These are phyloP conservation scores for Clarireedia monteithiana DNA, from an alignment of 2,329 filamentous ascomycete species.

Conservation along the genomic window DNA sequence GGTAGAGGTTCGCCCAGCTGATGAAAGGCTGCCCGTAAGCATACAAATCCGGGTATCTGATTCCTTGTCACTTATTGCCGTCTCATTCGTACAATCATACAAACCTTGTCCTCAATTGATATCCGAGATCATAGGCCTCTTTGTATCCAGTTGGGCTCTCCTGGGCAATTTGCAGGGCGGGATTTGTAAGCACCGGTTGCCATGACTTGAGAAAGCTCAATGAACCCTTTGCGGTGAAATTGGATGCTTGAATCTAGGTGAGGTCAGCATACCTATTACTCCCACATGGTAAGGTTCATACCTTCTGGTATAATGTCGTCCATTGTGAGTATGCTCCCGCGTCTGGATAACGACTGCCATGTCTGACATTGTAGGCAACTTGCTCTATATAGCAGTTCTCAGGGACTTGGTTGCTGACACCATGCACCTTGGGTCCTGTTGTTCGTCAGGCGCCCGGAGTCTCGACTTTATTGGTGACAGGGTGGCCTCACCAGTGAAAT, in stretches of 20 bases:
- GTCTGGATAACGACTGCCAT: slow-evolving; percentile 58
- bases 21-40: slow-evolving; percentile 38
- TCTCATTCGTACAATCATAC: too few relatives aligned
- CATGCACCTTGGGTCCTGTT: slow-evolving; percentile 38
- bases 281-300: too few relatives aligned
- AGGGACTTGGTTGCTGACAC: slow-evolving; percentile 46
- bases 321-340: slow-evolving; percentile 51
- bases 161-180: slow-evolving; percentile 48
- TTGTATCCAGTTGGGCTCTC: slow-evolving; percentile 55
- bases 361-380: slow-evolving; percentile 50
- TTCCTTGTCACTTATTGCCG: too few relatives aligned
- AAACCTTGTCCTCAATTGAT: slow-evolving; percentile 36
- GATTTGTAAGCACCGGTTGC: slow-evolving; percentile 48
- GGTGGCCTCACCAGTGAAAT: neutral
- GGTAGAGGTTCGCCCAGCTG: slow-evolving; percentile 60
- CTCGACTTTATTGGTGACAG: too few relatives aligned
- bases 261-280: too few relatives aligned
- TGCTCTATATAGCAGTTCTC: slow-evolving; percentile 51
- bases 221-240: slow-evolving; percentile 44
- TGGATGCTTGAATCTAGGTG: slow-evolving; percentile 42
- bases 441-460: neutral
- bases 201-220: slow-evolving; percentile 51
- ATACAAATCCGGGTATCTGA: slow-evolving; percentile 40
- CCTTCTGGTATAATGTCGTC: slow-evolving; percentile 21
- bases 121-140: slow-evolving; percentile 50